Evolutionary conservation across 164 flowering plant species (phyloP), one percentile per base, ranked within the genome.

Genomic region (Piper betle): DNA sequence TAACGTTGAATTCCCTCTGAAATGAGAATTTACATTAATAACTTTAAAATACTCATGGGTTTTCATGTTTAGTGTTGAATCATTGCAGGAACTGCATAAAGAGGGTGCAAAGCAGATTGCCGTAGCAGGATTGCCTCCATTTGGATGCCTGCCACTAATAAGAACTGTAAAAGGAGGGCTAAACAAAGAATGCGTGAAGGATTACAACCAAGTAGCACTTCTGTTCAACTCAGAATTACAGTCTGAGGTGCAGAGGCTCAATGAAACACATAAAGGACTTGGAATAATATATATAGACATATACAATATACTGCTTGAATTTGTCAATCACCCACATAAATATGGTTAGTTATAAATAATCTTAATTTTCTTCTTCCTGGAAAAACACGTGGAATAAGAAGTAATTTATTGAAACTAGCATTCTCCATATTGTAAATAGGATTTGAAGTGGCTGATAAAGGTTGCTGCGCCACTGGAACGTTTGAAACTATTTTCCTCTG

Each of bases 401-500:
- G 19, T 17, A 1, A n/a, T 46, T 39, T 2, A 8, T 17, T 40
- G 42, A 41, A 39, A 9, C 18, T 10, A 11, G 18, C 19, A n/a
- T 7, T 7, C 2, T 25, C 4, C 12, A 4, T 58, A 2, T 38
- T 37, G 18, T 60, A 25, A 53, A 3, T 60, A 69, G 72, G 72
- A 54, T 69, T 69, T 61, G 62, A 64, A 42, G 65, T 64, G 52
- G 60, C 38, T 20, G 57, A 60, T n/a, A 33, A 25, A 19, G 72
- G 68, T 5, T 69, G 72, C n/a, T 69, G 68, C 41, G 72, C 68
- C 0, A 55, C 61, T n/a, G 72, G 72, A 55, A 5, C 19, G 6
- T 1, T 64, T 13, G 72, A 69, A 25, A 5, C 16, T n/a, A 17
- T 60, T 1, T 5, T 64, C 6, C 17, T 60, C 4, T 69, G 72